Evolutionary conservation across 345 rosid genomes (phyloP), one percentile per base, ranked within the genome.

Genomic region (Bretschneidera sinensis): DNA sequence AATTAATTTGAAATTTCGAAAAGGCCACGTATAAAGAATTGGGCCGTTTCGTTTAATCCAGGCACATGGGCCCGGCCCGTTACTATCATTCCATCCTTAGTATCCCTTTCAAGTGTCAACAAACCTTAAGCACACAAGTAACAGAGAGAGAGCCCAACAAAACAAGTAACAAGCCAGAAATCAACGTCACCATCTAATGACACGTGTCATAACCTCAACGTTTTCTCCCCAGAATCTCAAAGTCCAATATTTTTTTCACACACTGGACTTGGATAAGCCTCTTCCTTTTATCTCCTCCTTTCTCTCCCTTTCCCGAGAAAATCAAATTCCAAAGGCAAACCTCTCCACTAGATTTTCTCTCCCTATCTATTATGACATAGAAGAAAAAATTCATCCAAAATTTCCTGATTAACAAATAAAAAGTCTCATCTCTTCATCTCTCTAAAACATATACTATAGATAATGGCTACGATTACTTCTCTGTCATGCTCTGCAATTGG

Each of bases 391-490:
- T 39, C 45, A 1, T 13, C 15, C 4, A 5, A 39, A 39, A 31
- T 4, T 4, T 9, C 16, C 45, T 39, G 15, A 31, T 4, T 31
- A 31, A 39, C 10, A 39, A 11, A 5, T 5, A 5, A 1, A 4
- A 5, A 5, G 4, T 39, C 11, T 39, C 16, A n/a, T 39, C 45
- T 39, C 45, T 9, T 13, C 15, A 1, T 39, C 45, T 39, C 45
- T 28, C 15, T 39, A 39, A 39, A 4, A 39, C 35, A 31, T 39
- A 39, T 39, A 14, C 45, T 39, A 39, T 39, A 14, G 9, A 39
- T 14, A 71, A 84, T 85, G 89, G 96, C 96, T 60, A 77, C 92
- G 19, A 77, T 83, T 45, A 68, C 85, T 72, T 85, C 88, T 15
- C 70, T 89, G 24, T 88, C 91, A n/a, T 85, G 87, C 61, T 64